Evolutionary conservation across 176 grass and related monocot genomes (phyloP).

Genomic region (Oryza glumipatula): DNA sequence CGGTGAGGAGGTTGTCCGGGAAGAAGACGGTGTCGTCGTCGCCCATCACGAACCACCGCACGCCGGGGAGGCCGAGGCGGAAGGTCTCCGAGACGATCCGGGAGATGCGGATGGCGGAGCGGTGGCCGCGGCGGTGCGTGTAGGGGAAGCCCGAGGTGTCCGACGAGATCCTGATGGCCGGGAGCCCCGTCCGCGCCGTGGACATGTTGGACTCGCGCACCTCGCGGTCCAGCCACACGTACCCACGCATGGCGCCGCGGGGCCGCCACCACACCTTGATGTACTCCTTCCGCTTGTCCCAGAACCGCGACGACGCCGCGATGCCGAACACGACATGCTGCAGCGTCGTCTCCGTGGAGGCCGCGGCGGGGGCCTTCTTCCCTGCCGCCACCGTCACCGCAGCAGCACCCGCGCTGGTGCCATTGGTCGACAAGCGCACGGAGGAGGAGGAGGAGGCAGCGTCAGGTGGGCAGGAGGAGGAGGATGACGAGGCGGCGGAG

Average conservation of each 20-base stretch:
- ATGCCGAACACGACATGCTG: conserved; percentile 99
- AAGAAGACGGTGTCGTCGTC: conserved; percentile 98
- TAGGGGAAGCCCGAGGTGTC: conserved; percentile 83
- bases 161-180: conserved; percentile 71
- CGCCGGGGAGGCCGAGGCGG: conserved; percentile 70
- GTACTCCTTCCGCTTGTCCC: conserved; percentile 94
- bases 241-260: conserved; percentile 72
- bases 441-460: conserved; percentile 1
- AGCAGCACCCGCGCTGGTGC: background rate
- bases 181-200: conserved; percentile 50
- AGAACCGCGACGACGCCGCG: conserved; percentile 76
- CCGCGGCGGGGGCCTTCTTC: background rate
- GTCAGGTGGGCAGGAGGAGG: conserved; percentile 46
- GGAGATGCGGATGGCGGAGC: conserved; percentile 93
- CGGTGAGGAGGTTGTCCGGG: conserved; percentile 78
- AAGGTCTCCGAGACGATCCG: conserved; percentile 96
- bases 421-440: conserved; percentile 27
- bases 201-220: conserved; percentile 78
- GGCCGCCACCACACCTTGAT: conserved; percentile 93
- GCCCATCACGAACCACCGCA: conserved; percentile 97
- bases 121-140: conserved; percentile 78
- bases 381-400: background rate
- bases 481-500: conserved; percentile 32
- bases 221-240: conserved; percentile 85
- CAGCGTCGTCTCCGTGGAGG: conserved; percentile 56